These are phyloP conservation scores for Crithidia sp. DNA, from an alignment of 208 protist species.

Conservation along the genomic window DNA sequence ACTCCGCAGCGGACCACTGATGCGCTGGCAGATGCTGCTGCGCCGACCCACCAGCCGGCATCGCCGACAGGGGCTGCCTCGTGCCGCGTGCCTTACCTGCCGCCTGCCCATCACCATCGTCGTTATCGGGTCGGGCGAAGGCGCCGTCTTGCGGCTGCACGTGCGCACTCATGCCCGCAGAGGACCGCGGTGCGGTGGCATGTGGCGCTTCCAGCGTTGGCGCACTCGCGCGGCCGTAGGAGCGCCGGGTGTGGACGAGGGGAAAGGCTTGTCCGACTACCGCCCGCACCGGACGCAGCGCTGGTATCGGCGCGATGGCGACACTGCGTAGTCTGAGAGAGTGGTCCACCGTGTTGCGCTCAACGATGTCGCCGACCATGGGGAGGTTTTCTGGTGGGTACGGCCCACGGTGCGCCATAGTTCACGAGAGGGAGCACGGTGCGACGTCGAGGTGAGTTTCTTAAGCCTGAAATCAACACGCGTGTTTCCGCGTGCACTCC, in stretches of 20 bases:
- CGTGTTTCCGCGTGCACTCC: too few species aligned
- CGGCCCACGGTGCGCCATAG: background rate
- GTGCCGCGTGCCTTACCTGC: background rate
- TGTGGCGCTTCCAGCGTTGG: background rate
- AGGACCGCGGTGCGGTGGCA: background rate
- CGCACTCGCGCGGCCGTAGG: conserved; percentile 29
- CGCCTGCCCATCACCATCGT: background rate
- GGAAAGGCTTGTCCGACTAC: conserved; percentile 49
- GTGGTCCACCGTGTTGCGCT: conserved; percentile 21
- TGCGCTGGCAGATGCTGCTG: conserved; percentile 32
- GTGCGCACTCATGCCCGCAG: conserved; percentile 44
- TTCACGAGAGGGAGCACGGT: background rate
- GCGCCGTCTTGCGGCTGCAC: conserved; percentile 39
- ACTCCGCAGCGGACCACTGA: conserved; percentile 52
- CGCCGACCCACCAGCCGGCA: conserved; percentile 22
- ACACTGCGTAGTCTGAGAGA: background rate
- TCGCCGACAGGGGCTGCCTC: background rate
- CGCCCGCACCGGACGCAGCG: conserved; percentile 51
- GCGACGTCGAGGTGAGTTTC: too few species aligned
- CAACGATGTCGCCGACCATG: conserved; percentile 46
- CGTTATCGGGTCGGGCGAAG: background rate
- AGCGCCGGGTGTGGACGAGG: conserved; percentile 11
- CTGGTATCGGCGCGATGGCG: background rate
- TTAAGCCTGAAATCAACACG: too few species aligned
- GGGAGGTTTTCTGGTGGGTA: conserved; percentile 1